Evolutionary conservation across 768 basidiomycete genomes (phyloP).

Genomic region (Phylloporus rhodoxanthus): DNA sequence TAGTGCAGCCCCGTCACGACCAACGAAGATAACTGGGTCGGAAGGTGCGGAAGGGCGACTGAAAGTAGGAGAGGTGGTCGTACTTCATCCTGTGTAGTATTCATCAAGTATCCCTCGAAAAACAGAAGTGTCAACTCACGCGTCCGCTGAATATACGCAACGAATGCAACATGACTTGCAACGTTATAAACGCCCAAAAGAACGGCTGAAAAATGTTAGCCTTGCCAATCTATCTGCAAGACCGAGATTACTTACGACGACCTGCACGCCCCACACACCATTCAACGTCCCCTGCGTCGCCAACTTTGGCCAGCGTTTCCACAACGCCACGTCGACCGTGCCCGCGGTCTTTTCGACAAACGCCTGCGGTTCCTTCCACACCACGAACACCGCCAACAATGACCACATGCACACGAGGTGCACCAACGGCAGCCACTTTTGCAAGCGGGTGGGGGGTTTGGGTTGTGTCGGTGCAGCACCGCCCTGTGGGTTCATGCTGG

Average conservation of each 20-base stretch:
- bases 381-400: slow-evolving; percentile 60
- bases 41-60: slow-evolving; percentile 59
- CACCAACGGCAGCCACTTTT: slow-evolving; percentile 59
- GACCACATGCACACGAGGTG: slow-evolving; percentile 62
- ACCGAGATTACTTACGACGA: slow-evolving; percentile 43
- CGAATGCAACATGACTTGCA: slow-evolving; percentile 68
- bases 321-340: slow-evolving; percentile 33
- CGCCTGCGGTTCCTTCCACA: slow-evolving; percentile 56
- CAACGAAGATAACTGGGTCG: slow-evolving; percentile 55
- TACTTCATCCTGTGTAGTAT: slow-evolving; percentile 44
- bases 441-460: slow-evolving; percentile 42
- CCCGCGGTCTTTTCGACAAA: slow-evolving; percentile 37
- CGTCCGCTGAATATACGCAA: slow-evolving; percentile 63
- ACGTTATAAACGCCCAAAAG: slow-evolving; percentile 75
- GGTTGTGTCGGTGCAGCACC: slow-evolving; percentile 9
- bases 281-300: slow-evolving; percentile 32
- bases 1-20: slow-evolving; percentile 63
- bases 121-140: slow-evolving; percentile 37
- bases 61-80: slow-evolving; percentile 56
- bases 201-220: slow-evolving; percentile 48
- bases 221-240: background rate
- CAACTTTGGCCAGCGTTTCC: slow-evolving; percentile 63
- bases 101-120: background rate
- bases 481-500: slow-evolving; percentile 17
- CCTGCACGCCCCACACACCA: slow-evolving; percentile 45